Evolutionary conservation across 1,284 basidiomycete species (phyloP), one percentile per base, ranked within the genome.

Genomic region (Calocybe gambosa): DNA sequence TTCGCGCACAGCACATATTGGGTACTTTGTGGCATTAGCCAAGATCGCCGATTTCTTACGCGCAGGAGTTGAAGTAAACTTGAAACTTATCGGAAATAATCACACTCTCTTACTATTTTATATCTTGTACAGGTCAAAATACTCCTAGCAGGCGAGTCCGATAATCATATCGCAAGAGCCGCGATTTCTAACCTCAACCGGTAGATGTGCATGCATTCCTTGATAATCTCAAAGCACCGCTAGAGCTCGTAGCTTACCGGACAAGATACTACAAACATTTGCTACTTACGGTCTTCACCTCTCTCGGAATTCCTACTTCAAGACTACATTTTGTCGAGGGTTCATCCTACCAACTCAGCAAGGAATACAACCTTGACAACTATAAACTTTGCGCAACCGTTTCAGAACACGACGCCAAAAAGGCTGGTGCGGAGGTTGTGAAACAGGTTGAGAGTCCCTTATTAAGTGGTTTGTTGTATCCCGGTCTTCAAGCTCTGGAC

Each of bases 361-460:
- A 76, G 35, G 90, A 95, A 54, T 99, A 97, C 79, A 96, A 86
- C 60, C 77, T 97, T 61, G 96, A 99, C 69, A 89, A 93, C 62
- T 97, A 94, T 80, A 81, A 82, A 52, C 78, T 98, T 37, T 89
- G 87, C 56, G 83, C 95, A 8, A 83, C 84, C 43, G 92, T 94
- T 5, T 86, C 93, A 0, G 93, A 97, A 62, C 93, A 97, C 66
- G 96, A 98, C 56, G 93, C 94, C 12, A 95, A 95, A 65, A 96
- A 96, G 65, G 96, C 96, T 0, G 96, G 96, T n/a, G 94, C 95
- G 0, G 96, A 99, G 62, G 96, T 99, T 42, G 96, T 99, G 57
- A 99, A 99, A 70, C 94, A 97, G 66, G 93, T 96, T 3, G 88
- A 93, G 50, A 93, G 84, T 57, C 92, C 96, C 0, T 69, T 97